Percentiles rank a stretch among this genome's conserved stretches.
Evolutionary conservation across 1,139 yeast genomes (phyloP).

Genomic region (Blastobotrys aristatus): DNA sequence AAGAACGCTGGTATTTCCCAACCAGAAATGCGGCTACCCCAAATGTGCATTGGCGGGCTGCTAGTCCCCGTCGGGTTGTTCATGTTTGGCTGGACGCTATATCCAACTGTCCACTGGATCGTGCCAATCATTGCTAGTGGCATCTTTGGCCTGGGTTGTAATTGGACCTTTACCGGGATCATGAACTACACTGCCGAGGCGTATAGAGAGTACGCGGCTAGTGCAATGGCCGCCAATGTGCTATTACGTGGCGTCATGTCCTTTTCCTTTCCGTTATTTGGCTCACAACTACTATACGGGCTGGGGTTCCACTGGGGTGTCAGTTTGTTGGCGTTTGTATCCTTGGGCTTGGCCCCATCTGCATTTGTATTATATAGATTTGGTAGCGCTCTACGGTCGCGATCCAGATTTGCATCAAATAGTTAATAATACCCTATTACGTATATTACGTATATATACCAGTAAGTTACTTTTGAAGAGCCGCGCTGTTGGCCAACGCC

Average conservation of each 20-base stretch:
- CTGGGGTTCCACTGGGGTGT: constrained; percentile 59
- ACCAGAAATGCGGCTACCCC: constrained; percentile 52
- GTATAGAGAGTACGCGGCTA: constrained; percentile 54
- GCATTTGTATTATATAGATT: constrained; percentile 19
- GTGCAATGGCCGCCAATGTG: constrained; percentile 69
- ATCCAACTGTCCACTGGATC: constrained; percentile 72
- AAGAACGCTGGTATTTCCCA: constrained; percentile 35
- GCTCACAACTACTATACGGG: constrained; percentile 48
- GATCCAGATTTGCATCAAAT: constrained; percentile 7
- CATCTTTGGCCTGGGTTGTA: constrained; percentile 54
- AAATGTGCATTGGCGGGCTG: constrained; percentile 42
- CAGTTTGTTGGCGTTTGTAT: constrained; percentile 41
- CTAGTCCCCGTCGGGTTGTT: constrained; percentile 57
- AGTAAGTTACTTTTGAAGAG: constrained; percentile 19
- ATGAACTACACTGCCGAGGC: constrained; percentile 53
- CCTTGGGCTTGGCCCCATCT: constrained; percentile 21
- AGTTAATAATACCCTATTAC: neutral
- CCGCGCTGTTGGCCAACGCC: constrained; percentile 75
- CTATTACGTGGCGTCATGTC: constrained; percentile 57
- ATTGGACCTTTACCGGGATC: constrained; percentile 46
- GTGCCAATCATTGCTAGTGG: constrained; percentile 64
- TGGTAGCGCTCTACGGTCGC: constrained; percentile 10
- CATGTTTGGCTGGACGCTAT: constrained; percentile 67
- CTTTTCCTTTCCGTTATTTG: constrained; percentile 65
- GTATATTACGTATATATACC: neutral